Evolutionary conservation across 352 stramenopile genomes (phyloP).

Genomic region (Globisporangium perplexum): DNA sequence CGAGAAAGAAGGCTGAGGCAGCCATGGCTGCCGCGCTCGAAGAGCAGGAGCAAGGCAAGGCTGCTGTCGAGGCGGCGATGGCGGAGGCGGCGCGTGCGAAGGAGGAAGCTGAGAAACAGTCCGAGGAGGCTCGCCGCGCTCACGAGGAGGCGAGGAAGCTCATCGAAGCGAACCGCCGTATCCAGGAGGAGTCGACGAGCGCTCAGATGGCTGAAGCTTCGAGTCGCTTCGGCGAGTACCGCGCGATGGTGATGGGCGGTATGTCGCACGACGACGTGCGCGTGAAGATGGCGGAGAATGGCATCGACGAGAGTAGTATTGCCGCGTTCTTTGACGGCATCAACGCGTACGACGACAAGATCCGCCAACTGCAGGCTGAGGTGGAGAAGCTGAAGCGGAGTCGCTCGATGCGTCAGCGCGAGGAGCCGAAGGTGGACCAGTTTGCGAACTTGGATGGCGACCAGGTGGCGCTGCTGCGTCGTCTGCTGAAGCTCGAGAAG

Average conservation of each 20-base stretch:
- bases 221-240: constrained; percentile 58
- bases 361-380: constrained; percentile 71
- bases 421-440: constrained; percentile 64
- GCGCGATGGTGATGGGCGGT: constrained; percentile 68
- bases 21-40: constrained; percentile 76
- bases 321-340: constrained; percentile 80
- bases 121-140: constrained; percentile 61
- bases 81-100: constrained; percentile 73
- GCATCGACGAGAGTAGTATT: constrained; percentile 67
- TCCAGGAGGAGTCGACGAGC: constrained; percentile 53
- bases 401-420: constrained; percentile 35
- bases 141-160: constrained; percentile 78
- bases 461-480: constrained; percentile 73
- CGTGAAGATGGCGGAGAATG: constrained; percentile 71
- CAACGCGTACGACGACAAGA: constrained; percentile 81
- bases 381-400: constrained; percentile 76
- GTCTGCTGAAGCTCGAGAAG: constrained; percentile 80
- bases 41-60: constrained; percentile 76
- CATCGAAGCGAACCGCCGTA: constrained; percentile 81
- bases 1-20: constrained; percentile 72
- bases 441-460: constrained; percentile 69
- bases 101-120: constrained; percentile 76
- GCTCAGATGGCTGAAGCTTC: constrained; percentile 28
- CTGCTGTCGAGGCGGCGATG: constrained; percentile 79
- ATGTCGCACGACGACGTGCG: constrained; percentile 62